Base-by-base conservation (phyloP, 1,139 yeast genomes). In the Pneumocystis jirovecii region DNA sequence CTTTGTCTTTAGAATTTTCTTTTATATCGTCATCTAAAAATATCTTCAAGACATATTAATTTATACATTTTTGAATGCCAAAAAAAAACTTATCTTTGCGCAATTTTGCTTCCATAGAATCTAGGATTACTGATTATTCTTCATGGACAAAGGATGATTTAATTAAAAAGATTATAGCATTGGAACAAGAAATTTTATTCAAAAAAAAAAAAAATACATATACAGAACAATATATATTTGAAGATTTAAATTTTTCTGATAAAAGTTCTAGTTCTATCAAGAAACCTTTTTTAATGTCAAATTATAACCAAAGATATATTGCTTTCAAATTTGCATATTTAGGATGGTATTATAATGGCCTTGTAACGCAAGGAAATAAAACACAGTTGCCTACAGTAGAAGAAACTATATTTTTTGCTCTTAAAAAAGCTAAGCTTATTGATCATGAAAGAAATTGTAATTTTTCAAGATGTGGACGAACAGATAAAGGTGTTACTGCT, bases 401-500 rank as follows among this genome's bases (percentile, higher is more conserved):
- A 73, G 85, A 85, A 60, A 82, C 81, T 60, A 81, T 93, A 17
- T 74, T 93, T 64, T 81, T 84, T 63, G 96, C 96, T 0, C 74
- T 93, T 74, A 77, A 80, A 61, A 83, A 81, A 69, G 83, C 95
- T 56, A 84, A 81, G 70, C 76, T 95, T 68, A 83, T 95, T 57
- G 82, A 85, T 12, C 79, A 83, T 0, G 75, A 81, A 40, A 65
- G 66, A 17, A 67, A 66, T 50, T 83, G 87, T 66, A 78, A 81
- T 19, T 91, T 91, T 74, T 87, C 96, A 70, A 78, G 98, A 68
- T 95, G 98, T 76, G 99, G 99, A 0, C 80, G 99, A 71, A 93
- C 99, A 0, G 99, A 93, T 72, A 86, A 85, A 70, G 98, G 98
- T 17, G 99, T 93, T 6, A 88, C 96, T 76, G 98, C 99, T 0